Percentiles rank a stretch among this genome's conserved stretches.
These are phyloP conservation scores for Vitis vinifera DNA, from an alignment of 164 flowering plant species.

Conservation along the genomic window DNA sequence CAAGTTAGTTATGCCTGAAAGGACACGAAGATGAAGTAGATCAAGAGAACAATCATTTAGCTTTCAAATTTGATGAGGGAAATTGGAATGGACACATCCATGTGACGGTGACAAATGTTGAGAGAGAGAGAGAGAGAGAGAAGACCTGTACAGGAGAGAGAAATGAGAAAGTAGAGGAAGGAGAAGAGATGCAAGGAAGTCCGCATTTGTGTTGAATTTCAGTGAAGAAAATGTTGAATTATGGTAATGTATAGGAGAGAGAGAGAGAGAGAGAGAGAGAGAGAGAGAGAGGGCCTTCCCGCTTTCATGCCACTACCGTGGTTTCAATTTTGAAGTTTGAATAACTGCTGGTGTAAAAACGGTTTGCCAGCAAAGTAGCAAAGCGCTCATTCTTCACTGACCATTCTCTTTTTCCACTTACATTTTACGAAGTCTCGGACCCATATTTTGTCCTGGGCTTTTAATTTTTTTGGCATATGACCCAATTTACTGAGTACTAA, in stretches of 20 bases:
- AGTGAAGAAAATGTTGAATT: neutral
- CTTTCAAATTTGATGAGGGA: too few relatives aligned
- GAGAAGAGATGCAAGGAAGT: constrained; percentile 11
- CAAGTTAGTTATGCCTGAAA: neutral
- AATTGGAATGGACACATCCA: too few relatives aligned
- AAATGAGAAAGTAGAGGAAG: constrained; percentile 12
- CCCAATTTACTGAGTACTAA: too few relatives aligned
- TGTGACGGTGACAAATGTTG: too few relatives aligned
- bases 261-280: too few relatives aligned
- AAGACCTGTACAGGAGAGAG: constrained; percentile 20
- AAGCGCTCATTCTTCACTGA: neutral
- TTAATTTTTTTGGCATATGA: too few relatives aligned
- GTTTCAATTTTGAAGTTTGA: neutral
- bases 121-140: neutral
- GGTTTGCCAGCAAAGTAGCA: neutral
- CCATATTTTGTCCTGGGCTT: too few relatives aligned
- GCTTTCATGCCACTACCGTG: neutral
- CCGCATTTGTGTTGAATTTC: constrained; percentile 11
- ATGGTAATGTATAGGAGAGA: neutral
- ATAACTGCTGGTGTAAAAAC: constrained; percentile 4
- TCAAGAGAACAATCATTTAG: neutral
- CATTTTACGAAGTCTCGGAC: too few relatives aligned
- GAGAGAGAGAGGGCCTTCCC: neutral
- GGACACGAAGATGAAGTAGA: neutral
- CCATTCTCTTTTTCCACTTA: too few relatives aligned